Base-by-base conservation (phyloP, 192 early-diverging fungal species). In the Coemansia reversa region DNA sequence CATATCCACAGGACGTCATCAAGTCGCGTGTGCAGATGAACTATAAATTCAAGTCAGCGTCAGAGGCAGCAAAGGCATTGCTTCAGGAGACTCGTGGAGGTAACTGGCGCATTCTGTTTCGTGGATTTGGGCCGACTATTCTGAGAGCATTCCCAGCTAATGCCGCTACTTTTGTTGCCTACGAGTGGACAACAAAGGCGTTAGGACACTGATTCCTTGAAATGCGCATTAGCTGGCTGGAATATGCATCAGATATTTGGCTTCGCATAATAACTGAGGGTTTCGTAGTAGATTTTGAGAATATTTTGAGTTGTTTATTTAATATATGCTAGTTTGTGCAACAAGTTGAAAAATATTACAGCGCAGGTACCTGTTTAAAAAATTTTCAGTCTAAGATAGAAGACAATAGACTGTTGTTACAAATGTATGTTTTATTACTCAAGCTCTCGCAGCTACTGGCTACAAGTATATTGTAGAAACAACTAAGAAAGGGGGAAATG, bases 1-100 rank as follows among this genome's bases (percentile, higher is more conserved):
- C 88, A 59, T 95, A 95, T 66, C 93, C 93, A 30, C 81, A 94
- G 42, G 93, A 95, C 63, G 88, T 94, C 30, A 80, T 92, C 55
- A 95, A 95, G 66, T 84, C 51, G 81, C 82, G 50, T 60, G 81
- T 22, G 66, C 87, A 69, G 74, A 83, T 72, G 69, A 81, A 64
- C 80, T 93, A 53, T 82, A 87, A 66, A 70, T 72, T 48, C 70
- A 78, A 62, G 39, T 67, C 83, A 60, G 39, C 90, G 74, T 24
- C 52, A 60, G 60, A 71, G 42, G 63, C 88, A 60, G 51, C 84
- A 82, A 50, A 79, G 71, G 70, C 77, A 69, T 60, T 90, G 85
- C 32, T 86, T 76, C 47, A 78, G 68, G 39, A 86, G 84, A 24
- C 66, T 2, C 66, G 58, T 55, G 63, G 65, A 24, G 67, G 68